These are phyloP conservation scores for Isochrysis galbana DNA, from an alignment of 78 protist species.

Conservation along the genomic window DNA sequence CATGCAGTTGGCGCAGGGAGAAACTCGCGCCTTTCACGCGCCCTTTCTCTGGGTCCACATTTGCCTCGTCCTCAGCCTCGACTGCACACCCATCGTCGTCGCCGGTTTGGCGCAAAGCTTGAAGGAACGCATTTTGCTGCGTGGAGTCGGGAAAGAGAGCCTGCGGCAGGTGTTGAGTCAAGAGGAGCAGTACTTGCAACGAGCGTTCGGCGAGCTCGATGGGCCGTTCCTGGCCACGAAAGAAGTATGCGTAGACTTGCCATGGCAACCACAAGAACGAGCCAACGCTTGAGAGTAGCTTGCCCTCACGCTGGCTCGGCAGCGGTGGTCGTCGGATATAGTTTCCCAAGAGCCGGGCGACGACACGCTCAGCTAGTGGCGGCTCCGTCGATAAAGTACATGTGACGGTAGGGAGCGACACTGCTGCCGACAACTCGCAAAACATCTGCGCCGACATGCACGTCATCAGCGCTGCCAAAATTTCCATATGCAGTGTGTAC, in stretches of 20 bases:
- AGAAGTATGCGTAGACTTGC: neutral
- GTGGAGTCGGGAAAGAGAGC: no score
- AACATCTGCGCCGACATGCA: neutral
- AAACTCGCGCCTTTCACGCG: neutral
- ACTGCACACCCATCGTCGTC: neutral
- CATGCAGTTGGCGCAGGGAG: neutral
- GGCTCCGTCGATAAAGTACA: neutral
- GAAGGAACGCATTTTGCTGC: neutral
- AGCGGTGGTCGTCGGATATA: neutral
- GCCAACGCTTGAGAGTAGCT: neutral
- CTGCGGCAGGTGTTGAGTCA: neutral
- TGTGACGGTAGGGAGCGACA: neutral
- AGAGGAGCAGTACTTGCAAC: neutral
- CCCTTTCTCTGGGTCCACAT: neutral
- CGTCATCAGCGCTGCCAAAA: neutral
- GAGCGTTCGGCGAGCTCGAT: neutral
- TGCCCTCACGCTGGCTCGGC: neutral
- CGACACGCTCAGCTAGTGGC: neutral
- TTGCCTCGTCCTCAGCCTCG: no score
- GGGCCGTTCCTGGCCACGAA: neutral
- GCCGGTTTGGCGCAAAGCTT: neutral
- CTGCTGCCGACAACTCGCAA: neutral
- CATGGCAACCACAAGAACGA: neutral
- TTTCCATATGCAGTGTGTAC: neutral
- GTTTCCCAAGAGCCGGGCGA: neutral